phyloP scores from a whole-genome alignment of 2,329 filamentous ascomycete species.

The Colletotrichum acutatum region DNA sequence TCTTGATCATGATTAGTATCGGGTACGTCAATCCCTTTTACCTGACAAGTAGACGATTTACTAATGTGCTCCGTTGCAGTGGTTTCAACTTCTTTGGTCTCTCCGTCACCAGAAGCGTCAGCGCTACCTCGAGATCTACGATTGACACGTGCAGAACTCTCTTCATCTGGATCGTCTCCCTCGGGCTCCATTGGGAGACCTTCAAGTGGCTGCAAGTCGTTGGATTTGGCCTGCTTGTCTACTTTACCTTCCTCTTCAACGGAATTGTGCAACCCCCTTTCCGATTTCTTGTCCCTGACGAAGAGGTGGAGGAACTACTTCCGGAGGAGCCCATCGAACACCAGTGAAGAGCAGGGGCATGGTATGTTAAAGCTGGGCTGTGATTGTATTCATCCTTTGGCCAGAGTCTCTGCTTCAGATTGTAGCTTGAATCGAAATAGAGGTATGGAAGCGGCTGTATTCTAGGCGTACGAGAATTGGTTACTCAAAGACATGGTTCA shows the following conservation, averaged over 20 bases:
- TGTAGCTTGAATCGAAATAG: not conserved
- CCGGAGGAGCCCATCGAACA: constrained; percentile 90
- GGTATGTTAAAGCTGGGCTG: not conserved
- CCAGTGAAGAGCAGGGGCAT: not conserved
- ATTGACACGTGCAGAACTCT: constrained; percentile 98
- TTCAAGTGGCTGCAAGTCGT: constrained; percentile 97
- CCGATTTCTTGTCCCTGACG: constrained; percentile 68
- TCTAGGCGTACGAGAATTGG: not conserved
- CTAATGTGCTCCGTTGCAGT: constrained; percentile 54
- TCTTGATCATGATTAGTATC: constrained; percentile 97
- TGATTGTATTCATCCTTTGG: not conserved
- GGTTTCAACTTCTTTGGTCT: constrained; percentile 99
- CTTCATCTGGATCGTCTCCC: constrained; percentile 97
- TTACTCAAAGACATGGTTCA: not conserved
- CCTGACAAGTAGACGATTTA: constrained; percentile 5
- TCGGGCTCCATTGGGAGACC: constrained; percentile 93
- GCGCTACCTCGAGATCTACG: constrained; percentile 91
- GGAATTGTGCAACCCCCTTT: constrained; percentile 89
- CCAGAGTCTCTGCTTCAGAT: not conserved
- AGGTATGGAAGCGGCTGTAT: not conserved
- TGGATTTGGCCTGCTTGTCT: constrained; percentile 90
- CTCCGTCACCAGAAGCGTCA: constrained; percentile 88
- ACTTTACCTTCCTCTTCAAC: constrained; percentile 97
- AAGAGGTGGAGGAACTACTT: constrained; percentile 72
- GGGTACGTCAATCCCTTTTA: constrained; percentile 68